A percentile compares a stretch with the other conserved stretches of the same genome.
Conservation (phyloP, 1,139 yeast genomes). For the Magnusiomyces paraingens region DNA sequence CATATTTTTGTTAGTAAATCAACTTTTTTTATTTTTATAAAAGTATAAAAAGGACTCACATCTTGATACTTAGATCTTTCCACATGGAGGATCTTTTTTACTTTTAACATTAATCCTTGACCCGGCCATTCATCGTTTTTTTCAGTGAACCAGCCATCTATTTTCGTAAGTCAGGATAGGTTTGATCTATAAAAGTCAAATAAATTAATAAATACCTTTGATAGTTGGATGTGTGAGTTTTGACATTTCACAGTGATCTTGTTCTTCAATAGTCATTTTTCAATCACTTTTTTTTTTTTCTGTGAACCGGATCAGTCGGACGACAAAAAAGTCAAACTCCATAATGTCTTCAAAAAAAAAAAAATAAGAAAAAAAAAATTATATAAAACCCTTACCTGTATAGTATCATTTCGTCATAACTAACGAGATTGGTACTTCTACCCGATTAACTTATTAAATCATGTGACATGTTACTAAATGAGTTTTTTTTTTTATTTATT, state of each 20-base stretch:
- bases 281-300: background rate
- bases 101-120: conserved; percentile 83
- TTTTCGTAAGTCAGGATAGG: too few relatives aligned
- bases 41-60: conserved; percentile 27
- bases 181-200: too few relatives aligned
- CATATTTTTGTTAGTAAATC: background rate
- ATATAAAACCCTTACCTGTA: background rate
- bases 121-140: conserved; percentile 92
- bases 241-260: too few relatives aligned
- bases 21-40: background rate
- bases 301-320: background rate
- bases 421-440: background rate
- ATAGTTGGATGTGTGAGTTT: conserved; percentile 12
- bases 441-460: background rate
- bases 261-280: conserved; percentile 1
- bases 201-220: conserved; percentile 25
- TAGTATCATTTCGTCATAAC: background rate
- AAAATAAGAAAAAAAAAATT: background rate
- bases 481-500: background rate
- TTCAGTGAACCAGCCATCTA: conserved; percentile 87
- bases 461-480: background rate
- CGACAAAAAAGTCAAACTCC: background rate
- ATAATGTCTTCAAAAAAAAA: background rate
- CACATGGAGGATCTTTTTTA: conserved; percentile 66
- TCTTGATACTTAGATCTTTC: conserved; percentile 79